Evolutionary conservation across 2,329 filamentous ascomycete species (phyloP), one percentile per base, ranked within the genome.

Genomic region (Fusarium incarnatum): DNA sequence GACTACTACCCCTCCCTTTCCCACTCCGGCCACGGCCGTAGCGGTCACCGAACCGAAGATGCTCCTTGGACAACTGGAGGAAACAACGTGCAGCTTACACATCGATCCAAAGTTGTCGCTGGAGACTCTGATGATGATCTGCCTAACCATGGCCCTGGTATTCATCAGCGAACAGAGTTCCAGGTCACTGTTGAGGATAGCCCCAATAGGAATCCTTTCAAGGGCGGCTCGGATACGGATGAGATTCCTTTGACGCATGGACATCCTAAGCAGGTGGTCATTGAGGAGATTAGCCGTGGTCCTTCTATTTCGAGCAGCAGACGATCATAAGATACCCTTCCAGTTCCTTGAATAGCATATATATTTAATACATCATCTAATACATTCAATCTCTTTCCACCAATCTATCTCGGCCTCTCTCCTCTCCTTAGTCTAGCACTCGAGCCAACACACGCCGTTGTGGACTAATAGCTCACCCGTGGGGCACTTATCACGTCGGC

Each of bases 211-310:
- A 53, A 68, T 8, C 60, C 60, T 3, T 46, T 62, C 4, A 72
- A 44, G 6, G 34, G 47, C 2, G 34, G 48, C 1, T 28, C 12
- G 2, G 67, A 54, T 2, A 42, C 25, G 7, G 52, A 75, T 25
- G 73, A 75, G 58, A 12, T 70, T 1, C 73, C 73, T 4, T 46
- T 75, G 42, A 75, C 73, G 4, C 52, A 75, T 54, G 73, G 73
- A 2, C 73, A 75, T 41, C 70, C 73, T 0, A 74, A 73, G 23
- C 49, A 60, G 16, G 34, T 46, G n/a, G 22, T 20, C 7, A 25
- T 71, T 8, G 57, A 61, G 32, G 67, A 69, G 40, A 56, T 30
- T 4, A 53, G 67, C 13, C 68, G 68, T 6, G 49, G 42, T 0
- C 32, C 52, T 4, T 71, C 68, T 3, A 32, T 66, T n/a, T 56